These are phyloP conservation scores for Didymella glomerata DNA, from an alignment of 2,329 filamentous ascomycete species.

Conservation along the genomic window DNA sequence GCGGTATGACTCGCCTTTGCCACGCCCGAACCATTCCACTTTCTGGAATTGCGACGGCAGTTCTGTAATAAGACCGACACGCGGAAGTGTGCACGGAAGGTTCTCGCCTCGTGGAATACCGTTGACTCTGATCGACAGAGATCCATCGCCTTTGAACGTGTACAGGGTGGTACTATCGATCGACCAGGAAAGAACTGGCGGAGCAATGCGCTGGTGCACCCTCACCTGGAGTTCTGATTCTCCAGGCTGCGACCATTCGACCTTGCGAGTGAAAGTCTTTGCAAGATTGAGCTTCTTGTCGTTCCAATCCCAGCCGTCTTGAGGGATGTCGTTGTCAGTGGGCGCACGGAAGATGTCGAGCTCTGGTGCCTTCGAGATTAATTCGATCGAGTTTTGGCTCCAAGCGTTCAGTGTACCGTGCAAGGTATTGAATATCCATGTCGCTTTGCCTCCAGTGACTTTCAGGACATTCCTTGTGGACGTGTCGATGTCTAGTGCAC, in stretches of 20 bases:
- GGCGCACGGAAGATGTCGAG: conserved; percentile 69
- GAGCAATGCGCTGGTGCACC: conserved; percentile 62
- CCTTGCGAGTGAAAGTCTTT: conserved; percentile 37
- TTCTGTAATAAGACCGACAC: conserved; percentile 68
- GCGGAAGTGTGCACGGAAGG: conserved; percentile 64
- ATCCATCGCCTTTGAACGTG: conserved; percentile 58
- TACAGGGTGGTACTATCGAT: conserved; percentile 59
- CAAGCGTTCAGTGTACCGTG: conserved; percentile 60
- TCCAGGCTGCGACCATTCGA: conserved; percentile 48
- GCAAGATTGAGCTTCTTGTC: conserved; percentile 43
- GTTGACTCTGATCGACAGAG: conserved; percentile 57
- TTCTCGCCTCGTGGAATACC: conserved; percentile 59
- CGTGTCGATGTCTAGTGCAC: conserved; percentile 46
- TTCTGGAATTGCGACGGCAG: conserved; percentile 58
- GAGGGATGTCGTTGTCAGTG: conserved; percentile 70
- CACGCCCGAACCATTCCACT: conserved; percentile 69
- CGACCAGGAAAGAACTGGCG: conserved; percentile 67
- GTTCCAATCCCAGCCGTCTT: conserved; percentile 66
- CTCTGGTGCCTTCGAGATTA: conserved; percentile 46
- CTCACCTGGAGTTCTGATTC: conserved; percentile 46
- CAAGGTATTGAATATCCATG: conserved; percentile 61
- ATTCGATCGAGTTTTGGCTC: conserved; percentile 41
- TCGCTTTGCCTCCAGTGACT: conserved; percentile 35
- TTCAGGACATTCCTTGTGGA: conserved; percentile 32
- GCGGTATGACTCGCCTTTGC: conserved; percentile 70